Evolutionary conservation across 2,329 filamentous ascomycete species (phyloP).

Genomic region (Neofusicoccum sp.): DNA sequence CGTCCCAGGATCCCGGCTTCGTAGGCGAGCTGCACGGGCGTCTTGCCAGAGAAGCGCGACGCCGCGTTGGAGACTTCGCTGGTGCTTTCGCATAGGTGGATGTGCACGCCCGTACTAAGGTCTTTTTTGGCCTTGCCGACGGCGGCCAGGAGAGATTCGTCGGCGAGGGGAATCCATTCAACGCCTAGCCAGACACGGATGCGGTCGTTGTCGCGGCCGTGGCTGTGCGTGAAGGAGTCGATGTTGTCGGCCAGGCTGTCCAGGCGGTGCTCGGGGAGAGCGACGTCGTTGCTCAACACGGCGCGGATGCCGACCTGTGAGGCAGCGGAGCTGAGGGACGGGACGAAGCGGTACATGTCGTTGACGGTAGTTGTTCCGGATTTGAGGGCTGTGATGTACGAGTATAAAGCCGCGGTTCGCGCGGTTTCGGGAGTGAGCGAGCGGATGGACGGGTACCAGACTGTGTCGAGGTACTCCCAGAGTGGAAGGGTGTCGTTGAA

Average conservation of each 20-base stretch:
- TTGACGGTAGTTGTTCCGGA: slow-evolving; percentile 10
- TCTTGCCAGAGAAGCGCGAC: neutral
- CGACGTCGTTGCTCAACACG: neutral
- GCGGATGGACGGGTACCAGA: slow-evolving; percentile 14
- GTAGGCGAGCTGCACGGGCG: neutral
- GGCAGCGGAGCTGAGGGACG: neutral
- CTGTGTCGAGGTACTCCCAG: slow-evolving; percentile 13
- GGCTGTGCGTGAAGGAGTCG: neutral
- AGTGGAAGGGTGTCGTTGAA: slow-evolving; percentile 12
- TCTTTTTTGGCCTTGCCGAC: neutral
- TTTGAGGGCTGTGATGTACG: slow-evolving; percentile 4
- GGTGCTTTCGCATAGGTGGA: neutral
- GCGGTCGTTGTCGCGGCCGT: neutral
- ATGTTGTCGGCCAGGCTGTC: neutral
- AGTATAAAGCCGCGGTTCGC: neutral
- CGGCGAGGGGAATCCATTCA: neutral
- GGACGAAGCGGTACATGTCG: slow-evolving; percentile 11
- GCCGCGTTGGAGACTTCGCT: neutral
- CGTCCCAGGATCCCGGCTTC: neutral
- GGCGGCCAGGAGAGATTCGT: neutral
- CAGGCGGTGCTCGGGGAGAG: neutral
- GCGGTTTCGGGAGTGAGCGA: neutral
- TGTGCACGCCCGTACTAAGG: neutral
- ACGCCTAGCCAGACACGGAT: neutral
- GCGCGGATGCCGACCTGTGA: neutral